phyloP scores from a whole-genome alignment of 805 yeast species.

The Cyberlindnera suaveolens region DNA sequence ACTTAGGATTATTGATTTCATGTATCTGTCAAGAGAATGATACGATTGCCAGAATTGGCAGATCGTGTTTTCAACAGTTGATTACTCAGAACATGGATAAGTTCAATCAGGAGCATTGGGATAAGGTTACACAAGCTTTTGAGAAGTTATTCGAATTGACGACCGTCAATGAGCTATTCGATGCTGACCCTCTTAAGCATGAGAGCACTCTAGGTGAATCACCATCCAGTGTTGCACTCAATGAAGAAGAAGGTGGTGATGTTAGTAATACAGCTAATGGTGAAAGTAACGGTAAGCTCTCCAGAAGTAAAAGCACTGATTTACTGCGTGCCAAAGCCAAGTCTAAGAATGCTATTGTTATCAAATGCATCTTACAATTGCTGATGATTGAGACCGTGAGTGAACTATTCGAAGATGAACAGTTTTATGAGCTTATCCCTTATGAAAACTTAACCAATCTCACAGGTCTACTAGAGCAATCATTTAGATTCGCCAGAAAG shows the following conservation, averaged over 20 bases:
- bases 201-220: slow-evolving; percentile 16
- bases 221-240: slow-evolving; percentile 1
- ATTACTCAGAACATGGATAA: slow-evolving; percentile 66
- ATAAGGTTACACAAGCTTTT: slow-evolving; percentile 56
- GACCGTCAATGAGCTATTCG: slow-evolving; percentile 80
- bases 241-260: slow-evolving; percentile 9
- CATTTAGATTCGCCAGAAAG: slow-evolving; percentile 77
- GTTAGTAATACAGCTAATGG: slow-evolving; percentile 21
- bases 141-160: slow-evolving; percentile 69
- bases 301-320: slow-evolving; percentile 26
- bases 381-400: slow-evolving; percentile 81
- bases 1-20: slow-evolving; percentile 67
- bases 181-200: slow-evolving; percentile 35
- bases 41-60: slow-evolving; percentile 91
- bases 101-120: slow-evolving; percentile 71
- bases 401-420: slow-evolving; percentile 69
- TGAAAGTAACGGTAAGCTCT: slow-evolving; percentile 22
- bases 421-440: slow-evolving; percentile 66
- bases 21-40: slow-evolving; percentile 97
- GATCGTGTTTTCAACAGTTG: slow-evolving; percentile 78
- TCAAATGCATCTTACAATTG: slow-evolving; percentile 86
- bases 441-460: slow-evolving; percentile 54
- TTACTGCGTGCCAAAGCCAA: slow-evolving; percentile 39
- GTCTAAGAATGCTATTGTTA: slow-evolving; percentile 72
- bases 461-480: slow-evolving; percentile 52